phyloP scores from a whole-genome alignment of 2,329 filamentous ascomycete genomes.

The Cladosporium colombiae region DNA sequence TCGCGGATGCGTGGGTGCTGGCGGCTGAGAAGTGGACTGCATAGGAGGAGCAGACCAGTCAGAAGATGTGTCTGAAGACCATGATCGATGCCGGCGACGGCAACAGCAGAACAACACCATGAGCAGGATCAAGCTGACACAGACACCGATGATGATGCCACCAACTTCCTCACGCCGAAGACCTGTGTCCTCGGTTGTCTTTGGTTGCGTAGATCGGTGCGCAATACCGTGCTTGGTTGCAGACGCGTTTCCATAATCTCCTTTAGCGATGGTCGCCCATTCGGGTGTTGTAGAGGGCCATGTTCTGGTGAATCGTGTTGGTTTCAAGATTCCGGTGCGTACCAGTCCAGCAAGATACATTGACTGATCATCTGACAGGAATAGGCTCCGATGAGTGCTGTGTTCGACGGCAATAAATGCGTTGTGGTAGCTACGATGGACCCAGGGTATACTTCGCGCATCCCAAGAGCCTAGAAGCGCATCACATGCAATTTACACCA shows the following conservation, averaged over 20 bases:
- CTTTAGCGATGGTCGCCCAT: not conserved
- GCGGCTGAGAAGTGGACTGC: not conserved
- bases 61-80: not conserved
- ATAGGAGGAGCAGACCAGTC: not conserved
- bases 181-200: not conserved
- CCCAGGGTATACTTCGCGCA: not conserved
- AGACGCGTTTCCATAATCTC: not conserved
- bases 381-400: too few species aligned
- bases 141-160: conserved; percentile 2
- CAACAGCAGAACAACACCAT: not conserved
- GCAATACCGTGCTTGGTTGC: not conserved
- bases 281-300: not conserved
- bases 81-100: not conserved
- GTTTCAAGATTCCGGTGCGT: not conserved
- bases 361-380: not conserved
- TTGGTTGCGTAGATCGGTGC: not conserved
- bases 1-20: not conserved
- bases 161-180: not conserved
- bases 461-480: not conserved
- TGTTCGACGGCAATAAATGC: not conserved
- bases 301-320: not conserved
- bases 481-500: not conserved
- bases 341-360: not conserved
- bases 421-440: not conserved
- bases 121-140: not conserved